A percentile compares a stretch with the other conserved stretches of the same genome.
Evolutionary conservation across 805 yeast genomes (phyloP).

Genomic region (Maudiozyma turicensis): DNA sequence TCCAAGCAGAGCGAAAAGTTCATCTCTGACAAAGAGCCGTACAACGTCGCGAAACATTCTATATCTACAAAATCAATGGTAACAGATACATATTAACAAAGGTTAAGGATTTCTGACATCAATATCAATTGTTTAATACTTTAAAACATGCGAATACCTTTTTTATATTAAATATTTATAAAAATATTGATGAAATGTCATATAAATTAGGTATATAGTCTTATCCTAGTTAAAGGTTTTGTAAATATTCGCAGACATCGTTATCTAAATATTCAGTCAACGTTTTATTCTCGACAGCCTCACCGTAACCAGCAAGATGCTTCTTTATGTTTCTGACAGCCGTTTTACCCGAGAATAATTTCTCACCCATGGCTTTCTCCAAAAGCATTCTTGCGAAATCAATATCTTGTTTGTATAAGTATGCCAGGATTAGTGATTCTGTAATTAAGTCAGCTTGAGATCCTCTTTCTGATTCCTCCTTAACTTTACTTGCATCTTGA

Average conservation of each 20-base stretch:
- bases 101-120: no score
- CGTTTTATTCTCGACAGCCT: constrained; percentile 35
- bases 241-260: not conserved
- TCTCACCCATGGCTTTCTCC: constrained; percentile 37
- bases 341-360: constrained; percentile 30
- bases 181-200: not conserved
- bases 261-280: constrained; percentile 18
- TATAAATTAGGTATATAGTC: no score
- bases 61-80: not conserved
- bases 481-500: constrained; percentile 28
- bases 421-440: constrained; percentile 38
- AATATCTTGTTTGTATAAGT: constrained; percentile 38
- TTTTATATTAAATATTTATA: not conserved
- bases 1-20: not conserved
- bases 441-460: constrained; percentile 38
- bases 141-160: no score
- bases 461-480: constrained; percentile 15
- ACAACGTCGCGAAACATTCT: not conserved
- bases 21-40: not conserved
- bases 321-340: constrained; percentile 36
- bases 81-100: no score
- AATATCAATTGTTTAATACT: no score
- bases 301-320: constrained; percentile 41
- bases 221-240: not conserved
- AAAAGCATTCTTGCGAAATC: constrained; percentile 44